Base-by-base conservation (phyloP, 495 filamentous ascomycete species). In the Xylaria cubensis region DNA sequence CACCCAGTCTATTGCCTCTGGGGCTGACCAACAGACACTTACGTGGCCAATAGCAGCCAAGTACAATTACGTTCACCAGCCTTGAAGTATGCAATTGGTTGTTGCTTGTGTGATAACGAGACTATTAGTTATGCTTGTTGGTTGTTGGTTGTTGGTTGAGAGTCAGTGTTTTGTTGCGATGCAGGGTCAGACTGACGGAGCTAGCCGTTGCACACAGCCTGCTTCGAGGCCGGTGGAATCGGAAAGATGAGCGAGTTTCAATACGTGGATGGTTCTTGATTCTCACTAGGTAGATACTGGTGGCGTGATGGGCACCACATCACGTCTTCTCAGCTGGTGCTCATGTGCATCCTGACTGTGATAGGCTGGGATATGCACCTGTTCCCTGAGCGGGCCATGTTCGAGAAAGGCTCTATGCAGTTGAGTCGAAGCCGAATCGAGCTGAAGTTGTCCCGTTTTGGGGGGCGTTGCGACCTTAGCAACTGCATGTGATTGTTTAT, bases 241-340 rank as follows among this genome's bases (percentile, higher is more conserved):
- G 26, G 48, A 34, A 1, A 17, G 41, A 17, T 44, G 10, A 21
- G 4, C 1, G n/a, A 63, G 8, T 21, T 21, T 32, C 6, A 32
- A 36, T 51, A 46, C 4, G 48, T n/a, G 2, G 10, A 66, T 51
- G 17, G 29, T 36, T 21, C 6, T 29, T 32, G 44, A 51, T 9
- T 15, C 44, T 66, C 10, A 26, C 41, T 46, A 21, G 39, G n/a
- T 17, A 51, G 50, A 10, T 53, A 26, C 17, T 53, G 3, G 50
- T 53, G 19, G 50, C 15, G 62, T 48, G 62, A 64, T 56, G 15
- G 53, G 53, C 41, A 48, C 41, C 24, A 9, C 26, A 64, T 48
- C 62, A 41, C 61, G 4, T 15, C 34, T 59, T 50, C 44, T 64
- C 62, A 64, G 58, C 34, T 61, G 32, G n/a, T 21, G 34, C 32